These are phyloP conservation scores for Dactylellina sp. DNA, from an alignment of 2,329 filamentous ascomycete species.

Conservation along the genomic window DNA sequence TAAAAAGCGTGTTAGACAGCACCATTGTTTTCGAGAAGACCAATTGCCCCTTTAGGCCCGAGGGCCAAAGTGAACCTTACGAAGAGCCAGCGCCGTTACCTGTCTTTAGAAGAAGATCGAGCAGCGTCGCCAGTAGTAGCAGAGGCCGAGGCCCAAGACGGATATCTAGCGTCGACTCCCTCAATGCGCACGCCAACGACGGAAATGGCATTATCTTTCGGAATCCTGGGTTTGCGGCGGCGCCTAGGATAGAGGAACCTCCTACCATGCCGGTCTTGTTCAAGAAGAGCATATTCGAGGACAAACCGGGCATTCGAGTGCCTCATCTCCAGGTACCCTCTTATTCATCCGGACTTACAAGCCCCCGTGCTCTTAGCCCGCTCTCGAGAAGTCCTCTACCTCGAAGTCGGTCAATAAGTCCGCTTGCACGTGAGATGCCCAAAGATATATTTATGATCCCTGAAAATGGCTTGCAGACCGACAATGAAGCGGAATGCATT, in stretches of 20 bases:
- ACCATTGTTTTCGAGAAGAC: constrained; percentile 54
- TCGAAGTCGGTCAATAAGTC: constrained; percentile 35
- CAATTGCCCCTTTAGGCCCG: constrained; percentile 45
- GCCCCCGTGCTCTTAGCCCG: constrained; percentile 20
- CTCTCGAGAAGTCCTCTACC: constrained; percentile 8
- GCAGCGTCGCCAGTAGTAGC: constrained; percentile 36
- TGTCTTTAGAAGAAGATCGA: constrained; percentile 46
- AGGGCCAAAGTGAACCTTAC: constrained; percentile 27
- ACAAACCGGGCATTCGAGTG: constrained; percentile 25
- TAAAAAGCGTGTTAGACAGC: constrained; percentile 44
- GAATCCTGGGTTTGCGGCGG: constrained; percentile 7
- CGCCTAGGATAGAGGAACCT: constrained; percentile 12
- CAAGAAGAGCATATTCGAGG: constrained; percentile 39
- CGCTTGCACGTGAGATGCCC: constrained; percentile 23
- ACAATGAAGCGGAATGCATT: constrained; percentile 23
- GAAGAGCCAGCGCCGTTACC: constrained; percentile 48
- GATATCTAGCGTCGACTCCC: constrained; percentile 23
- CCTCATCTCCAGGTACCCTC: constrained; percentile 36
- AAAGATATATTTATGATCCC: constrained; percentile 31
- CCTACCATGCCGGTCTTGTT: constrained; percentile 34
- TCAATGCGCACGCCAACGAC: constrained; percentile 1
- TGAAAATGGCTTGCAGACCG: constrained; percentile 17
- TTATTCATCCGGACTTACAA: constrained; percentile 14
- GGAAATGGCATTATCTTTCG: constrained; percentile 22
- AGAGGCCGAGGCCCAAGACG: constrained; percentile 2